Percentiles rank a stretch among this genome's conserved stretches.
Evolutionary conservation across 495 filamentous ascomycete genomes (phyloP).

Genomic region (Acidiella bohemica): DNA sequence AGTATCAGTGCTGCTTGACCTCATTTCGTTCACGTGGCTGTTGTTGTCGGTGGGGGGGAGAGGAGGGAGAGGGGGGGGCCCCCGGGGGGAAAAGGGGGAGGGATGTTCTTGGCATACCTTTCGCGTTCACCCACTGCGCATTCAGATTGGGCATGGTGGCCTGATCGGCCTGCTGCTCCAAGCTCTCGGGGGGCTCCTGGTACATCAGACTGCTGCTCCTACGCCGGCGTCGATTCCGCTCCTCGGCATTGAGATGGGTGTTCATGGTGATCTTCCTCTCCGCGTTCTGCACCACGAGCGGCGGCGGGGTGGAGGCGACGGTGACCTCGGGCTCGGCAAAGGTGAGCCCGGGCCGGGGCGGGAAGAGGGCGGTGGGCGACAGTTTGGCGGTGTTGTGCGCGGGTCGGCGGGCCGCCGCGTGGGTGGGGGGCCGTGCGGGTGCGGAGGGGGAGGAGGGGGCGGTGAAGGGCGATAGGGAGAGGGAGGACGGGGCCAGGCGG

Average conservation of each 20-base stretch:
- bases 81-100: too few species aligned
- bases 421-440: not conserved
- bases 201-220: constrained; percentile 94
- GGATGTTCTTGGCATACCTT: too few species aligned
- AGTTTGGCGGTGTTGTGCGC: constrained; percentile 17
- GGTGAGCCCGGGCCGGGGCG: constrained; percentile 9
- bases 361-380: constrained; percentile 12
- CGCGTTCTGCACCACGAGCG: constrained; percentile 10
- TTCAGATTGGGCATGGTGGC: constrained; percentile 82
- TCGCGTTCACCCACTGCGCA: constrained; percentile 96
- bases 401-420: not conserved
- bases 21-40: not conserved
- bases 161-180: constrained; percentile 94
- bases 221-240: constrained; percentile 44
- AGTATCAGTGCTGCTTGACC: not conserved
- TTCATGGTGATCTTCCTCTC: constrained; percentile 14
- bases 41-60: too few species aligned
- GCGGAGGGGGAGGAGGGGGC: not conserved
- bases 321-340: constrained; percentile 13
- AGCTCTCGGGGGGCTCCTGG: constrained; percentile 81
- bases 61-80: too few species aligned
- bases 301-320: not conserved
- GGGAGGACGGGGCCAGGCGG: constrained; percentile 9
- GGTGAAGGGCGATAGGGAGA: not conserved
- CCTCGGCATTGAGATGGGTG: constrained; percentile 1